These are phyloP conservation scores for Pseudocercospora fuligena DNA, from an alignment of 2,329 filamentous ascomycete genomes.

Conservation along the genomic window DNA sequence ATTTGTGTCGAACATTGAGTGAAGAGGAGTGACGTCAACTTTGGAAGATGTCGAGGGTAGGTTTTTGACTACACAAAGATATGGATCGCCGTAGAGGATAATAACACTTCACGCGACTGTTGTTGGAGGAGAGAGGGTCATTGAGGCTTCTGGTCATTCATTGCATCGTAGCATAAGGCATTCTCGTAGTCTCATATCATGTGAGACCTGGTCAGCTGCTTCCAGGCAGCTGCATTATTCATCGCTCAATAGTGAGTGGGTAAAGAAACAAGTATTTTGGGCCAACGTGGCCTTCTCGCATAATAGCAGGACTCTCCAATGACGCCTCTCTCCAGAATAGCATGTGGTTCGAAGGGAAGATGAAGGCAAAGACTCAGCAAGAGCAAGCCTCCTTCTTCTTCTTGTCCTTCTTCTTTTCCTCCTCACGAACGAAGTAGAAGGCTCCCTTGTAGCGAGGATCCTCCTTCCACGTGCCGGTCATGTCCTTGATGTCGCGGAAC, in stretches of 20 bases:
- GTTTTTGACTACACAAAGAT: constrained; percentile 13
- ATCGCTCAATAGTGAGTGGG: neutral
- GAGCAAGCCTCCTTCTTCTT: neutral
- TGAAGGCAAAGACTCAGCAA: neutral
- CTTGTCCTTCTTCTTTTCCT: constrained; percentile 34
- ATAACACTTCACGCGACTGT: constrained; percentile 1
- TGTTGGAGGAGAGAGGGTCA: neutral
- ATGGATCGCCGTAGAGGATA: constrained; percentile 15
- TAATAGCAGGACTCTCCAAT: constrained; percentile 12
- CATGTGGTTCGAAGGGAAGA: neutral
- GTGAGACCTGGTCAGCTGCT: constrained; percentile 1
- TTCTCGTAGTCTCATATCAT: neutral
- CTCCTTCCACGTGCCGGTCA: constrained; percentile 43
- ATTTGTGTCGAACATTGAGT: constrained; percentile 36
- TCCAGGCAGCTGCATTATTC: constrained; percentile 12
- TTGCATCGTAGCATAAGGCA: constrained; percentile 1
- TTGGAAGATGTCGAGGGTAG: constrained; percentile 13
- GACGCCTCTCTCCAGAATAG: neutral
- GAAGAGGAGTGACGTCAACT: constrained; percentile 20
- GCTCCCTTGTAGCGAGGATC: constrained; percentile 40
- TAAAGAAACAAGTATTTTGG: constrained; percentile 1
- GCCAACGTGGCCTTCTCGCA: constrained; percentile 16
- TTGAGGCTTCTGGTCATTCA: constrained; percentile 7
- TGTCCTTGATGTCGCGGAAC: constrained; percentile 41
- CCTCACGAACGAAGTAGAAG: constrained; percentile 42